A percentile compares a stretch with the other conserved stretches of the same genome.
phyloP scores from a whole-genome alignment of 2,329 filamentous ascomycete genomes.

The Plenodomus lindquistii region DNA sequence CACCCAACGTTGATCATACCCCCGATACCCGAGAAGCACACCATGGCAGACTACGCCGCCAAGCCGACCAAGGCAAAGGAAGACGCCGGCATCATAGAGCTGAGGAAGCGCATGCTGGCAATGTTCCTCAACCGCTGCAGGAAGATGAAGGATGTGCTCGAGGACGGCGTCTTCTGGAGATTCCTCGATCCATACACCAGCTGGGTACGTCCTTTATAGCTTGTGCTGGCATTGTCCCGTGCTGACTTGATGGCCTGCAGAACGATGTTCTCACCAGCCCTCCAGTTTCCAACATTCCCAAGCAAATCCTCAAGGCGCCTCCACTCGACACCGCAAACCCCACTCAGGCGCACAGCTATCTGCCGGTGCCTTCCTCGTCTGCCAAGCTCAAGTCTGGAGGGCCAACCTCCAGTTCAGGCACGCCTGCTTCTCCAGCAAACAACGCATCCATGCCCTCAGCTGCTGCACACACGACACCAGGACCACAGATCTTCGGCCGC shows the following conservation, averaged over 20 bases:
- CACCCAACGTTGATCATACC: constrained; percentile 96
- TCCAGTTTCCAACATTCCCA: constrained; percentile 87
- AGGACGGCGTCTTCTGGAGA: constrained; percentile 96
- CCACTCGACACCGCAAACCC: constrained; percentile 94
- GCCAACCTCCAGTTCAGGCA: constrained; percentile 53
- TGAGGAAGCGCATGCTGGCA: constrained; percentile 93
- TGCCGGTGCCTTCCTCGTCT: constrained; percentile 82
- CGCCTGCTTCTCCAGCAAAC: constrained; percentile 58
- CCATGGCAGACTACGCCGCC: constrained; percentile 97
- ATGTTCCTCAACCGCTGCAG: constrained; percentile 95
- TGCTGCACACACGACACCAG: constrained; percentile 61
- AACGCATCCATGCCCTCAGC: constrained; percentile 55
- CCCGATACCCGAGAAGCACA: constrained; percentile 97
- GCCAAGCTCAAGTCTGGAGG: constrained; percentile 74
- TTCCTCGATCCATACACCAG: constrained; percentile 98
- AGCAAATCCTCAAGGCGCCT: constrained; percentile 92
- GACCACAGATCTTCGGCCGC: constrained; percentile 70
- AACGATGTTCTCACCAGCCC: constrained; percentile 94
- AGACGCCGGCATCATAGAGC: constrained; percentile 93
- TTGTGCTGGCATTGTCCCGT: neutral
- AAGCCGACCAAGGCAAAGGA: constrained; percentile 98
- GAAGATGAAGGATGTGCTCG: constrained; percentile 86
- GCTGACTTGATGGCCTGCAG: constrained; percentile 51
- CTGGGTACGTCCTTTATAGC: constrained; percentile 68
- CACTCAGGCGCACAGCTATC: constrained; percentile 79